phyloP scores from a whole-genome alignment of 345 rosid genomes.

The Erodium maritimum region DNA sequence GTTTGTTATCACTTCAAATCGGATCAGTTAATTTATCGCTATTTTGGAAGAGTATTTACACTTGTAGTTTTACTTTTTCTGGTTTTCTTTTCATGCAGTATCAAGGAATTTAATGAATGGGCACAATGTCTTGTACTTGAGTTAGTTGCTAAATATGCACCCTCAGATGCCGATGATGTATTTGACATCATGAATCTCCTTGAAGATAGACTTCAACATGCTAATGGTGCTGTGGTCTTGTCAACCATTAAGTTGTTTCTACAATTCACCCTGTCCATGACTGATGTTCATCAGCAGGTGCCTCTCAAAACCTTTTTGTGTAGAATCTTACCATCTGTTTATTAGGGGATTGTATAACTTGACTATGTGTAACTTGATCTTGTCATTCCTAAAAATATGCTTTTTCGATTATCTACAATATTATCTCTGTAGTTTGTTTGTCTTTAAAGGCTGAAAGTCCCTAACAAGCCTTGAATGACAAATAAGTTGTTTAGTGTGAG shows the following conservation, averaged over 20 bases:
- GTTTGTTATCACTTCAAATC: too few relatives aligned
- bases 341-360: too few relatives aligned
- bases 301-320: conserved; percentile 3
- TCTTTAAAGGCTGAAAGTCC: too few relatives aligned
- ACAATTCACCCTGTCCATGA: conserved; percentile 82
- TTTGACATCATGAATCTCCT: conserved; percentile 98
- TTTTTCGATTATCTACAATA: too few relatives aligned
- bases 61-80: background rate
- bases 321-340: too few relatives aligned
- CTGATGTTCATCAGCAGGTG: conserved; percentile 98
- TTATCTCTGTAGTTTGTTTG: too few relatives aligned
- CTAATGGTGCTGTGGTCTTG: conserved; percentile 97
- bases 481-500: too few relatives aligned
- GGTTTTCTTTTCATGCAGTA: conserved; percentile 35
- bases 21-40: too few relatives aligned
- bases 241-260: conserved; percentile 82
- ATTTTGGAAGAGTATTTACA: too few relatives aligned
- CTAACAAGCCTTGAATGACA: too few relatives aligned
- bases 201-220: conserved; percentile 99
- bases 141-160: conserved; percentile 77
- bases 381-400: too few relatives aligned
- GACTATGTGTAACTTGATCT: too few relatives aligned
- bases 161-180: conserved; percentile 72
- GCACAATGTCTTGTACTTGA: conserved; percentile 95
- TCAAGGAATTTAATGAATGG: conserved; percentile 93